A percentile compares a stretch with the other conserved stretches of the same genome.
phyloP scores from a whole-genome alignment of 305 asterid species.

The Caryopteris hybrid region DNA sequence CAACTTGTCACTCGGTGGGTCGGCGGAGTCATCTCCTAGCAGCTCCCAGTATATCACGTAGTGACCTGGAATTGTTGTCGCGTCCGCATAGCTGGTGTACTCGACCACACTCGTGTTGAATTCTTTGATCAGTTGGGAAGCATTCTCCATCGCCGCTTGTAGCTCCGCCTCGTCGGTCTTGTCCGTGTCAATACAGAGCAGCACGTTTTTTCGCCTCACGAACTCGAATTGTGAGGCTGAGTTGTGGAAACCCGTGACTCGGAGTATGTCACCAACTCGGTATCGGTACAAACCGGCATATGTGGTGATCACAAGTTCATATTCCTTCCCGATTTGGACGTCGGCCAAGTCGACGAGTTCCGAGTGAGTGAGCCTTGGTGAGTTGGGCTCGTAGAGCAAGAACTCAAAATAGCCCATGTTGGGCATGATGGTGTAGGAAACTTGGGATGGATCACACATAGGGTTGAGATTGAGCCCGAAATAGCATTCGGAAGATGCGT shows the following conservation, averaged over 20 bases:
- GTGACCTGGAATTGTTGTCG: constrained; percentile 28
- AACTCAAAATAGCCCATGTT: constrained; percentile 43
- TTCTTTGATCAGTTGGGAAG: constrained; percentile 4
- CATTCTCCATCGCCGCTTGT: constrained; percentile 25
- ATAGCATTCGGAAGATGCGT: constrained; percentile 31
- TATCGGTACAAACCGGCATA: constrained; percentile 26
- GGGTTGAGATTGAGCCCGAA: constrained; percentile 32
- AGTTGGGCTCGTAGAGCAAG: constrained; percentile 8
- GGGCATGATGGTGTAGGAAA: constrained; percentile 39
- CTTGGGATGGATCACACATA: constrained; percentile 21
- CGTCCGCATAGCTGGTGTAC: constrained; percentile 30
- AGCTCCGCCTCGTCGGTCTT: constrained; percentile 37
- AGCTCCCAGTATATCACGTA: constrained; percentile 38
- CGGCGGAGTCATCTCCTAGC: background rate
- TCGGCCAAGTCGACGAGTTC: constrained; percentile 15
- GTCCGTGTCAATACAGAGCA: constrained; percentile 31
- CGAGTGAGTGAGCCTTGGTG: background rate
- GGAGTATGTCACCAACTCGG: constrained; percentile 34
- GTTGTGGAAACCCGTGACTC: constrained; percentile 33
- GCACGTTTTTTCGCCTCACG: constrained; percentile 27
- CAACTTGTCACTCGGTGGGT: background rate
- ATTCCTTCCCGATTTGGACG: constrained; percentile 29
- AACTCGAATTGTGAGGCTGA: constrained; percentile 31
- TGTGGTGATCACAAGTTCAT: constrained; percentile 34
- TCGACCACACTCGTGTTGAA: constrained; percentile 27